Base-by-base conservation (phyloP, 306 rosid genomes). In the Begonia loranthoides region DNA sequence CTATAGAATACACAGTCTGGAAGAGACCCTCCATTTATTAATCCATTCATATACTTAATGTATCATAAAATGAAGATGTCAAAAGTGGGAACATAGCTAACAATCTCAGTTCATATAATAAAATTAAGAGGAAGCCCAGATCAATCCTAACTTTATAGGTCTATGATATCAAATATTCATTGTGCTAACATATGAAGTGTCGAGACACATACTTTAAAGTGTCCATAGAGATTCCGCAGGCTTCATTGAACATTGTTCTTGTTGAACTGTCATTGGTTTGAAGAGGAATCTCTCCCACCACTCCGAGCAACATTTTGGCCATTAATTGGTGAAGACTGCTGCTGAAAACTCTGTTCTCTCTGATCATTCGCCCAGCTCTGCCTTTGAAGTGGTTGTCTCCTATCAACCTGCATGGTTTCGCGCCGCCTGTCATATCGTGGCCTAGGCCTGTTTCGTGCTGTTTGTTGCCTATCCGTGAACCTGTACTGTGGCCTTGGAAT, bases 401-500 rank as follows among this genome's bases (percentile, higher is more conserved):
- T 76, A 51, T 81, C 78, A 60, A 75, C 79, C 63, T 55, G 89
- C 79, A 84, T 77, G 15, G 79, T 69, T 68, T 84, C 94, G 15
- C 80, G 60, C 7, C 79, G 78, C 57, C 80, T 74, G 62, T 90
- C 87, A 58, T 66, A 76, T 19, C 95, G 74, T 49, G 97, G 95
- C 4, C 87, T 83, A 52, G 94, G 86, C 76, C 82, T 79, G 64
- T 45, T 73, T 60, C 82, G 77, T 44, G 54, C 46, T 9, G 61
- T 22, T 19, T 78, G 71, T 45, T 65, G 74, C 62, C 90, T 76
- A 12, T 82, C 81, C 34, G 62, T 64, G 71, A 60, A 78, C 67
- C 94, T 85, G 56, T 71, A 89, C 68, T 89, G 90, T 9, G 95
- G 94, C 72, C 97, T 82, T 0, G 87, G 87, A 44, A 82, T 76